A percentile compares a stretch with the other conserved stretches of the same genome.
Conservation (phyloP, 163 green algal species). For the Chlamydomonas reinhardtii region DNA sequence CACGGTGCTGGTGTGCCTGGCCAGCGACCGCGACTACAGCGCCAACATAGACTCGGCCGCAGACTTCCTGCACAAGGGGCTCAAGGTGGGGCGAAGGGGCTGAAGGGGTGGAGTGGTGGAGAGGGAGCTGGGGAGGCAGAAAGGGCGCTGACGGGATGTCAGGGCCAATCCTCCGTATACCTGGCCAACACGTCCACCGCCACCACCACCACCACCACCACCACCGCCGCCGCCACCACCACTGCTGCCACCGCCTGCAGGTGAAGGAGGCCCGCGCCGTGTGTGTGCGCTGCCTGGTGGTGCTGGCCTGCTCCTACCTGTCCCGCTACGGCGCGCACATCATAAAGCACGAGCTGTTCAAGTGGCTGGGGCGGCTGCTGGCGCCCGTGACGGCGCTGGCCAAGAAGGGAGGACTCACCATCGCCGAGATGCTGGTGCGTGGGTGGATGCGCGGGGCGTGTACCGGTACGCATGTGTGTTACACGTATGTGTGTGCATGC, state of each 20-base stretch:
- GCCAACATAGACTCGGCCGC: slow-evolving; percentile 69
- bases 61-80: slow-evolving; percentile 76
- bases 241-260: slow-evolving; percentile 9
- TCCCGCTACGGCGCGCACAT: slow-evolving; percentile 55
- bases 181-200: too few relatives aligned
- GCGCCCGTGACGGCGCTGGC: slow-evolving; percentile 54
- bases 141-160: too few relatives aligned
- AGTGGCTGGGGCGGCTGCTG: slow-evolving; percentile 62
- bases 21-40: slow-evolving; percentile 67
- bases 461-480: too few relatives aligned
- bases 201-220: not conserved
- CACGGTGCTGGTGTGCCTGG: slow-evolving; percentile 81
- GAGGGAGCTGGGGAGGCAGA: too few relatives aligned
- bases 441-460: too few relatives aligned
- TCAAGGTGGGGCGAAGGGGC: slow-evolving; percentile 53
- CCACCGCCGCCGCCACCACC: not conserved
- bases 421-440: slow-evolving; percentile 56
- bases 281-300: slow-evolving; percentile 76
- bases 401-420: slow-evolving; percentile 61
- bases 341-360: slow-evolving; percentile 48
- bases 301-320: slow-evolving; percentile 69
- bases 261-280: slow-evolving; percentile 66
- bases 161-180: too few relatives aligned
- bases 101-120: too few relatives aligned
- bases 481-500: too few relatives aligned